These are phyloP conservation scores for Dichotomopilus funicola DNA, from an alignment of 2,329 filamentous ascomycete species.

Conservation along the genomic window DNA sequence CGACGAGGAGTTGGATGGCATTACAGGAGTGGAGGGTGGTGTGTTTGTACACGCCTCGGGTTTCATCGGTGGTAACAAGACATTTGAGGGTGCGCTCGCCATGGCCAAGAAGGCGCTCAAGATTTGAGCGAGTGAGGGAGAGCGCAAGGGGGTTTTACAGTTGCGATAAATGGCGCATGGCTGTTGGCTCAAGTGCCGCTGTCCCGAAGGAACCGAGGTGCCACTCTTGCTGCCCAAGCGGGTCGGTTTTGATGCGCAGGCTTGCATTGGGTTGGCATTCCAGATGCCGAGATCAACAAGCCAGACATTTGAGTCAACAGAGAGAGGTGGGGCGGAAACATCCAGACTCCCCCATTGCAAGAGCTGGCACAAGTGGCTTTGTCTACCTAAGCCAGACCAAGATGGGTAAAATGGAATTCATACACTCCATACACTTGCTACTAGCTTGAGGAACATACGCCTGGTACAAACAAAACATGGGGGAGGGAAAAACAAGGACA, in stretches of 20 bases:
- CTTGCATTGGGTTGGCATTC: neutral
- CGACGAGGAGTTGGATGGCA: constrained; percentile 73
- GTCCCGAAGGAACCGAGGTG: neutral
- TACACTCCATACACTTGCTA: constrained; percentile 5
- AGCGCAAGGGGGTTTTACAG: neutral
- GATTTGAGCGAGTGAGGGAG: neutral
- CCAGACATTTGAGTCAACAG: too few relatives aligned
- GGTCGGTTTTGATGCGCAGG: neutral
- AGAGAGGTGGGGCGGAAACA: too few relatives aligned
- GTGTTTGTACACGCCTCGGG: constrained; percentile 93
- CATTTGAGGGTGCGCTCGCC: constrained; percentile 75
- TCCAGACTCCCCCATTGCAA: too few relatives aligned
- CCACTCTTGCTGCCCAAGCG: constrained; percentile 10
- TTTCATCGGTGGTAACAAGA: constrained; percentile 94
- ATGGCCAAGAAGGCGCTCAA: constrained; percentile 76
- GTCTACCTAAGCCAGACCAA: too few relatives aligned
- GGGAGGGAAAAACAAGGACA: too few relatives aligned
- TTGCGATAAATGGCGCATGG: too few relatives aligned
- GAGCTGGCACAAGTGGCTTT: too few relatives aligned
- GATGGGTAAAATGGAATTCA: neutral
- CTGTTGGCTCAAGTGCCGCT: too few relatives aligned
- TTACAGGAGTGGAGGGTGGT: constrained; percentile 63
- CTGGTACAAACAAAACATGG: constrained; percentile 10
- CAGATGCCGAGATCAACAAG: too few relatives aligned
- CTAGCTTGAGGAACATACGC: constrained; percentile 5